Evolutionary conservation across 352 stramenopile species (phyloP).

Genomic region (Stramenopiles sp.): DNA sequence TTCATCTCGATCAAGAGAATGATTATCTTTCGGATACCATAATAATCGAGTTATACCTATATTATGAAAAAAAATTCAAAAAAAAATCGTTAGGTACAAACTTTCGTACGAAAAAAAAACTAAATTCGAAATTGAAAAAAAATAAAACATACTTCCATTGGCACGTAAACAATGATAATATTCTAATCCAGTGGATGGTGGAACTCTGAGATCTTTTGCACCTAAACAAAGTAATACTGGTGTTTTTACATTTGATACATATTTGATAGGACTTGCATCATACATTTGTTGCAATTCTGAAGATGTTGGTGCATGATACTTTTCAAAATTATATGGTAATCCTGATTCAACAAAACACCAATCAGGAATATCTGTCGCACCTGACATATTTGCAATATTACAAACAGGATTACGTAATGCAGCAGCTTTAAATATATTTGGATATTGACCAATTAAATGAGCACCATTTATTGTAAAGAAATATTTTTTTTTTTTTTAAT

Average conservation of each 20-base stretch:
- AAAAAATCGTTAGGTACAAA: too few relatives aligned
- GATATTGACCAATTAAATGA: background rate
- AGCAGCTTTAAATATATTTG: background rate
- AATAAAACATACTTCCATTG: too few relatives aligned
- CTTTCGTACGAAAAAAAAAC: too few relatives aligned
- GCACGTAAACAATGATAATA: background rate
- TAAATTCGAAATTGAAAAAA: too few relatives aligned
- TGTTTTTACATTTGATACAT: background rate
- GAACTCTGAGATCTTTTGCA: conserved; percentile 5
- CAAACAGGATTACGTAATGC: conserved; percentile 9
- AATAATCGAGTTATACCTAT: too few relatives aligned
- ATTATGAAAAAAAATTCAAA: too few relatives aligned
- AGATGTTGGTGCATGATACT: background rate
- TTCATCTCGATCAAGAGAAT: too few relatives aligned
- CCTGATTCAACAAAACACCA: conserved; percentile 8
- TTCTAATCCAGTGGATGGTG: background rate
- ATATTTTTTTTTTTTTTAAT: too few relatives aligned
- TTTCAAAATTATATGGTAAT: background rate
- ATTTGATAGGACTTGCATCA: background rate
- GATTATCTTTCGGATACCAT: too few relatives aligned
- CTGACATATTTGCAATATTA: background rate
- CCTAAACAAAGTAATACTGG: conserved; percentile 1
- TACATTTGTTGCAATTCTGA: background rate
- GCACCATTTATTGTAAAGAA: too few relatives aligned
- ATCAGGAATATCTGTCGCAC: conserved; percentile 10